phyloP scores from a whole-genome alignment of 2,329 filamentous ascomycete species.

The Ophiostoma piceae region DNA sequence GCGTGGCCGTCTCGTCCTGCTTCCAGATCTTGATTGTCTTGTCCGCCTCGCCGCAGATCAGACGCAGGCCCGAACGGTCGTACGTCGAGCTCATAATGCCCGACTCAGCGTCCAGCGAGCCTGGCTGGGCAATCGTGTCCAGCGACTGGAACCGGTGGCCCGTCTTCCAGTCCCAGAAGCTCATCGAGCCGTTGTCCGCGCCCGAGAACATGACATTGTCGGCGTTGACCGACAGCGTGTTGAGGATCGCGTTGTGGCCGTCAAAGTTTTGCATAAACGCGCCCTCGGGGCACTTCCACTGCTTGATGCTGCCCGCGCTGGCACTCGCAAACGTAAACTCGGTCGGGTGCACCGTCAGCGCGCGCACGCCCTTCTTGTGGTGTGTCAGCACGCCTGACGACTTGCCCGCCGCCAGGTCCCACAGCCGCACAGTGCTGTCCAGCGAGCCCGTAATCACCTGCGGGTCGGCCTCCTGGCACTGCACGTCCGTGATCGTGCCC shows the following conservation, averaged over 20 bases:
- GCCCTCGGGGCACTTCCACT: conserved; percentile 98
- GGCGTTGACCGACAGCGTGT: conserved; percentile 86
- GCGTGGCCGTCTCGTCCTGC: conserved; percentile 82
- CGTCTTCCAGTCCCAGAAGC: conserved; percentile 99
- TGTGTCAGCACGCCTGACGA: conserved; percentile 94
- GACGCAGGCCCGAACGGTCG: conserved; percentile 77
- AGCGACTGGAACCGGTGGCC: conserved; percentile 85
- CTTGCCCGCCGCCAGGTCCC: conserved; percentile 95
- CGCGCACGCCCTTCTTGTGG: conserved; percentile 94
- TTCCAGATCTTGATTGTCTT: conserved; percentile 99
- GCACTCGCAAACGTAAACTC: conserved; percentile 96
- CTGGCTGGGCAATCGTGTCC: conserved; percentile 89
- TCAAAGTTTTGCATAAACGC: conserved; percentile 99
- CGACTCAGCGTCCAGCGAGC: conserved; percentile 86
- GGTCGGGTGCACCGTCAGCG: conserved; percentile 74
- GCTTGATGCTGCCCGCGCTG: conserved; percentile 91
- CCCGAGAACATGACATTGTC: conserved; percentile 94
- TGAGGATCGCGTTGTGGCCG: conserved; percentile 93
- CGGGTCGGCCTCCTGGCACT: conserved; percentile 93
- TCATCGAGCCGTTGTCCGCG: conserved; percentile 91
- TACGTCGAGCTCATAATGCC: conserved; percentile 94
- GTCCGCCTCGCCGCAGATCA: conserved; percentile 93
- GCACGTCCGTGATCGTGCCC: conserved; percentile 79
- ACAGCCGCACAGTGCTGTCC: conserved; percentile 84
- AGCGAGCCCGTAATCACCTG: conserved; percentile 93